phyloP scores from a whole-genome alignment of 805 yeast species.

The Saturnispora besseyi region DNA sequence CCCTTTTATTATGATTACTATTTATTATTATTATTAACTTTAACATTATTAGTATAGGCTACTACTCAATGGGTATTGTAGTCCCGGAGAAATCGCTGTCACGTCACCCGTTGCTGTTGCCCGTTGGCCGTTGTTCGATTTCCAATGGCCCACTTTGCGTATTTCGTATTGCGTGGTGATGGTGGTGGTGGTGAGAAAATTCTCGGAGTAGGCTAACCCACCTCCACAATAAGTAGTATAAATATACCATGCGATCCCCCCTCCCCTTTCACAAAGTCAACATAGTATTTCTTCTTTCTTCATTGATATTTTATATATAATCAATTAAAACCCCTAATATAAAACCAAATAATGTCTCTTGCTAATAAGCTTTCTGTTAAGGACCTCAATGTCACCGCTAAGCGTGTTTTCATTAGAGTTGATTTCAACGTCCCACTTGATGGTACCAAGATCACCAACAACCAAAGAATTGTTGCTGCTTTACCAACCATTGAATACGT shows the following conservation, averaged over 20 bases:
- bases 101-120: background rate
- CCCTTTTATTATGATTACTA: slow-evolving; percentile 8
- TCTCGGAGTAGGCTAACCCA: background rate
- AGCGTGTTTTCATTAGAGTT: slow-evolving; percentile 98
- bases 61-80: background rate
- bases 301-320: background rate
- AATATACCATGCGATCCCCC: background rate
- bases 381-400: slow-evolving; percentile 77
- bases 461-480: slow-evolving; percentile 99
- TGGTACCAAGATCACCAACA: slow-evolving; percentile 95
- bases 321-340: background rate
- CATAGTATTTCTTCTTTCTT: background rate
- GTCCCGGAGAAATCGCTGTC: background rate
- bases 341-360: slow-evolving; percentile 60
- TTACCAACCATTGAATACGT: slow-evolving; percentile 97
- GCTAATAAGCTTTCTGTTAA: slow-evolving; percentile 88
- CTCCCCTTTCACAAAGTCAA: background rate
- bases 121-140: background rate
- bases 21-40: slow-evolving; percentile 3
- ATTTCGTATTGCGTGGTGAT: background rate
- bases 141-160: background rate
- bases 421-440: slow-evolving; percentile 94
- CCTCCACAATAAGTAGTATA: background rate
- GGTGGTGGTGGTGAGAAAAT: background rate
- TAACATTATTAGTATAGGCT: background rate